Evolutionary conservation across 2,329 filamentous ascomycete species (phyloP).

Genomic region (Xylaria arbuscula): DNA sequence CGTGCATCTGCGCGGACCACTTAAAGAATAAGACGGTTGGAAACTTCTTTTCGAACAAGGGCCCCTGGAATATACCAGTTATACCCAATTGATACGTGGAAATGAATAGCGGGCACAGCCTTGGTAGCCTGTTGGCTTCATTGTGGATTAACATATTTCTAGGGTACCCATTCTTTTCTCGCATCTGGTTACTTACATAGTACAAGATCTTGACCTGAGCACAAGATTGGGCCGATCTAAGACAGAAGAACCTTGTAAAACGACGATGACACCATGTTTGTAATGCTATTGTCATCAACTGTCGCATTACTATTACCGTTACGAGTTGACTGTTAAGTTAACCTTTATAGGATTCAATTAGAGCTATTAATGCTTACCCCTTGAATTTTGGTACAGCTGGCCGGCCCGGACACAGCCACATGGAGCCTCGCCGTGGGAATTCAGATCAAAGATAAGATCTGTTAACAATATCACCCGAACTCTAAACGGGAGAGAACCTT

Average conservation of each 20-base stretch:
- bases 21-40: not conserved
- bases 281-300: constrained; percentile 14
- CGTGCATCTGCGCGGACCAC: not conserved
- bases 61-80: not conserved
- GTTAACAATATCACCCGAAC: too few relatives aligned
- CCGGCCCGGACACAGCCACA: not conserved
- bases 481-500: too few relatives aligned
- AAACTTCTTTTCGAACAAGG: not conserved
- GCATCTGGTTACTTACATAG: not conserved
- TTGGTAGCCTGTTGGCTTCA: not conserved
- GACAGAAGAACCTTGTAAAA: constrained; percentile 1
- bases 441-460: not conserved
- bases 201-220: not conserved
- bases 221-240: not conserved
- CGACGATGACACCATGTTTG: constrained; percentile 9
- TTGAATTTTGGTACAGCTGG: not conserved
- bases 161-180: not conserved
- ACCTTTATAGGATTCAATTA: not conserved
- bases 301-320: constrained; percentile 4
- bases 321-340: constrained; percentile 13
- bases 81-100: not conserved
- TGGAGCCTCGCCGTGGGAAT: not conserved
- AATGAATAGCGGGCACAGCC: not conserved
- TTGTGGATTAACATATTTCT: not conserved
- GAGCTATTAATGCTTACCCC: not conserved